A percentile compares a stretch with the other conserved stretches of the same genome.
Conservation (phyloP, 352 stramenopile species). For the Phytophthora podocarpi region DNA sequence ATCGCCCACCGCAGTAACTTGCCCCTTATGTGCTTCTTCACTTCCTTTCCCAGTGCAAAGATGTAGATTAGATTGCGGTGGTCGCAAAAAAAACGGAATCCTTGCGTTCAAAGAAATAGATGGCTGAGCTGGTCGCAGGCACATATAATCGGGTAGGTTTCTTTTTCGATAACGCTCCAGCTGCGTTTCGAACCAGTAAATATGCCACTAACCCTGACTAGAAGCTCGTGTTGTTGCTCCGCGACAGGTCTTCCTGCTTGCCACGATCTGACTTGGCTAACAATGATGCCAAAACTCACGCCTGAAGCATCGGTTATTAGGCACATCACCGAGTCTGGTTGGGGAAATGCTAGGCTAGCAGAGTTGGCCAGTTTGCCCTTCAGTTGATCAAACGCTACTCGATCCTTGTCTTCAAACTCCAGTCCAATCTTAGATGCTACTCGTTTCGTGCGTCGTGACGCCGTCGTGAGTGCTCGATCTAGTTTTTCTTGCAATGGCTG, state of each 20-base stretch:
- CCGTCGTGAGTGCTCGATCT: too few relatives aligned
- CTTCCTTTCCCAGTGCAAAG: conserved; percentile 5
- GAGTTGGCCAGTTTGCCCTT: background rate
- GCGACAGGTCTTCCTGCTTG: too few relatives aligned
- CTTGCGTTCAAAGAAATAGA: background rate
- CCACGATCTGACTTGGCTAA: too few relatives aligned
- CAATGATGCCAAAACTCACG: too few relatives aligned
- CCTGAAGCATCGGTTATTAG: background rate
- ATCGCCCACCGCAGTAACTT: conserved; percentile 1
- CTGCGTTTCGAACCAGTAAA: background rate
- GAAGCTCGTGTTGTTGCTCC: too few relatives aligned
- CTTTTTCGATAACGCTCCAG: conserved; percentile 3
- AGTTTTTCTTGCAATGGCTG: background rate
- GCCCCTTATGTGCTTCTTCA: conserved; percentile 1
- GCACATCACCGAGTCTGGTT: background rate
- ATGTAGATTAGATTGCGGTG: conserved; percentile 3
- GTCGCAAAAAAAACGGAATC: background rate
- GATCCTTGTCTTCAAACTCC: background rate
- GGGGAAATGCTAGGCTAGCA: background rate
- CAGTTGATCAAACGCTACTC: background rate
- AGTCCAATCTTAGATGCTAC: background rate
- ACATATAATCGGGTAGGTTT: conserved; percentile 8
- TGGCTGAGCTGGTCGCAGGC: conserved; percentile 4
- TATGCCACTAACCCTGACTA: too few relatives aligned
- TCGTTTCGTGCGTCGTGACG: too few relatives aligned